Conservation (phyloP, 2,329 filamentous ascomycete species). For the Ceratocystis papillata region DNA sequence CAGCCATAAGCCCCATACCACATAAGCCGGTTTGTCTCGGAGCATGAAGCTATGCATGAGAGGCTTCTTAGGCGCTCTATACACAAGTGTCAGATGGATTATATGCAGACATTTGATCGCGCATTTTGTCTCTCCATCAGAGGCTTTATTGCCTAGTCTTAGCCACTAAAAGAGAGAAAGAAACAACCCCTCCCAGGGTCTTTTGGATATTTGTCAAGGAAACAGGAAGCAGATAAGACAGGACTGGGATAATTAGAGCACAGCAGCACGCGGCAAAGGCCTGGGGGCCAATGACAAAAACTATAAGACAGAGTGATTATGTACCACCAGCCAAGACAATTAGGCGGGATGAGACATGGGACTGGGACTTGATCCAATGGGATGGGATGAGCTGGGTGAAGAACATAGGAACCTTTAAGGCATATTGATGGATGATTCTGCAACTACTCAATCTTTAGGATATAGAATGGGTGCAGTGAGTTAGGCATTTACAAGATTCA, state of each 20-base stretch:
- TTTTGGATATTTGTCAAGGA: not conserved
- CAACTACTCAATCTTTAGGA: too few species aligned
- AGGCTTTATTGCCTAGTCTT: conserved; percentile 11
- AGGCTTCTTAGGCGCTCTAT: not conserved
- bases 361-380: not conserved
- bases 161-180: not conserved
- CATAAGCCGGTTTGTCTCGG: not conserved
- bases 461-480: too few species aligned
- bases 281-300: conserved; percentile 1
- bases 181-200: not conserved
- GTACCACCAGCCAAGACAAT: not conserved
- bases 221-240: not conserved
- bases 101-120: not conserved
- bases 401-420: not conserved
- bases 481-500: too few species aligned
- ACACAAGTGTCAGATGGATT: not conserved
- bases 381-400: not conserved
- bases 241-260: not conserved
- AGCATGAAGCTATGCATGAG: not conserved
- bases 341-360: conserved; percentile 6
- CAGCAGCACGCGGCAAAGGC: not conserved
- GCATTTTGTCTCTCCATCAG: not conserved
- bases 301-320: not conserved
- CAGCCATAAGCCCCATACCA: not conserved
- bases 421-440: too few species aligned